A percentile compares a stretch with the other conserved stretches of the same genome.
These are phyloP conservation scores for Colletotrichum cordylinicola DNA, from an alignment of 2,329 filamentous ascomycete genomes.

Conservation along the genomic window DNA sequence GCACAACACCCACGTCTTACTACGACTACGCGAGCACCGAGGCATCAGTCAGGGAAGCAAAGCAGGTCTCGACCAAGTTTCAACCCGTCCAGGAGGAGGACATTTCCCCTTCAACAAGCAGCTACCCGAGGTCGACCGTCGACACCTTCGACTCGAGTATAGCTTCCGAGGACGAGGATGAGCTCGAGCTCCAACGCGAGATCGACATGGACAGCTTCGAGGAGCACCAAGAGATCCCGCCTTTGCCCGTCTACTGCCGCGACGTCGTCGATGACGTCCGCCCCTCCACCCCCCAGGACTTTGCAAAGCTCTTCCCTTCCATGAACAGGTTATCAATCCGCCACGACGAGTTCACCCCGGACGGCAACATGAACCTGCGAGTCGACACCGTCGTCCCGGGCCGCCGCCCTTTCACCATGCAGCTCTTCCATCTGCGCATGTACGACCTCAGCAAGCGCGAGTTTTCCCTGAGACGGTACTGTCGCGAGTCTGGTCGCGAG, in stretches of 20 bases:
- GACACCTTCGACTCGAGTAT: conserved; percentile 83
- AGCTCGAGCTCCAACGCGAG: conserved; percentile 41
- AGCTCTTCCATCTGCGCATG: conserved; percentile 94
- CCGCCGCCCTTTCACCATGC: conserved; percentile 70
- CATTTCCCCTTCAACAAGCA: conserved; percentile 44
- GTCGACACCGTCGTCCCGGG: conserved; percentile 78
- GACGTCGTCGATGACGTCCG: conserved; percentile 72
- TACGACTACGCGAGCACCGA: conserved; percentile 46
- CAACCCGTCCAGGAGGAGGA: conserved; percentile 32
- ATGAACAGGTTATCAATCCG: conserved; percentile 80
- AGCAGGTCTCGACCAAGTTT: conserved; percentile 18
- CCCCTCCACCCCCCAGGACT: conserved; percentile 81
- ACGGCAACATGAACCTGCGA: conserved; percentile 96
- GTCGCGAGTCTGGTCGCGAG: conserved; percentile 89
- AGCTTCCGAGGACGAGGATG: conserved; percentile 66
- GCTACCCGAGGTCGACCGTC: conserved; percentile 65
- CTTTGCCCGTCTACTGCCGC: conserved; percentile 64
- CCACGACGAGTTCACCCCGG: conserved; percentile 87
- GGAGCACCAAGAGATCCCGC: conserved; percentile 46
- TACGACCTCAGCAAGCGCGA: conserved; percentile 85
- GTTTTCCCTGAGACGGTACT: conserved; percentile 91
- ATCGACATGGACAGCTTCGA: conserved; percentile 38
- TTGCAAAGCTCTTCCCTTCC: conserved; percentile 86
- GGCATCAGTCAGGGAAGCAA: conserved; percentile 39
- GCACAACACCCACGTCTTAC: conserved; percentile 53